Conservation (phyloP, 2,329 filamentous ascomycete species). For the Coleophoma crateriformis region DNA sequence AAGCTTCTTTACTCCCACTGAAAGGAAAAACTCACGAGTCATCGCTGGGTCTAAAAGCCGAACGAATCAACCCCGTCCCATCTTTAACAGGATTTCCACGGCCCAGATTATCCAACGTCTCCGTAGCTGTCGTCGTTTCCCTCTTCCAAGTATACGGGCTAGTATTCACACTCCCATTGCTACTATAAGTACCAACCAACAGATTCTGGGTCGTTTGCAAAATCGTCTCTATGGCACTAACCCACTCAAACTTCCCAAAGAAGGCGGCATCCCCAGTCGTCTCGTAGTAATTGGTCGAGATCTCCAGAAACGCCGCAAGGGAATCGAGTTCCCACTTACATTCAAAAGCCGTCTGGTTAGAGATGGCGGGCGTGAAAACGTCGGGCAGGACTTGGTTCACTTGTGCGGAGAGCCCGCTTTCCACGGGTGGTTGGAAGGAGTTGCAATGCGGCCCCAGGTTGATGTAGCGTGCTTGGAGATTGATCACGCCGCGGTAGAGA, state of each 20-base stretch:
- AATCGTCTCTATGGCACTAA: slow-evolving; percentile 63
- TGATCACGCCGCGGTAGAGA: slow-evolving; percentile 66
- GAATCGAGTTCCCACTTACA: slow-evolving; percentile 97
- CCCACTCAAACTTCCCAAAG: slow-evolving; percentile 70
- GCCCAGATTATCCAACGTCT: slow-evolving; percentile 74
- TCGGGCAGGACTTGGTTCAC: slow-evolving; percentile 53
- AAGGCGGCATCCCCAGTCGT: slow-evolving; percentile 67
- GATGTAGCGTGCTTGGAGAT: slow-evolving; percentile 65
- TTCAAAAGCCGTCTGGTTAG: slow-evolving; percentile 76
- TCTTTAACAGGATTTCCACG: slow-evolving; percentile 72
- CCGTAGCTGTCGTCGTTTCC: slow-evolving; percentile 65
- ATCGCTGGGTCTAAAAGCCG: slow-evolving; percentile 86
- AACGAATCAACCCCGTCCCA: slow-evolving; percentile 75
- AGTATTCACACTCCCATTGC: slow-evolving; percentile 47
- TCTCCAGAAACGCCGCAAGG: slow-evolving; percentile 76
- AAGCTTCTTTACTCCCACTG: no score
- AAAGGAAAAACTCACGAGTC: slow-evolving; percentile 51
- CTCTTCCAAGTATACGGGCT: slow-evolving; percentile 73
- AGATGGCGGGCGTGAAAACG: slow-evolving; percentile 61
- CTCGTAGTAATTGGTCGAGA: slow-evolving; percentile 75
- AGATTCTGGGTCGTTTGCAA: slow-evolving; percentile 66
- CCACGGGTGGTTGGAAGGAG: slow-evolving; percentile 79
- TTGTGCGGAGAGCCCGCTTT: slow-evolving; percentile 58
- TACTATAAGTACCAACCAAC: slow-evolving; percentile 67
- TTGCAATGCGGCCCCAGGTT: slow-evolving; percentile 76